These are phyloP conservation scores for Fusarium sp. DNA, from an alignment of 2,329 filamentous ascomycete species.

Conservation along the genomic window DNA sequence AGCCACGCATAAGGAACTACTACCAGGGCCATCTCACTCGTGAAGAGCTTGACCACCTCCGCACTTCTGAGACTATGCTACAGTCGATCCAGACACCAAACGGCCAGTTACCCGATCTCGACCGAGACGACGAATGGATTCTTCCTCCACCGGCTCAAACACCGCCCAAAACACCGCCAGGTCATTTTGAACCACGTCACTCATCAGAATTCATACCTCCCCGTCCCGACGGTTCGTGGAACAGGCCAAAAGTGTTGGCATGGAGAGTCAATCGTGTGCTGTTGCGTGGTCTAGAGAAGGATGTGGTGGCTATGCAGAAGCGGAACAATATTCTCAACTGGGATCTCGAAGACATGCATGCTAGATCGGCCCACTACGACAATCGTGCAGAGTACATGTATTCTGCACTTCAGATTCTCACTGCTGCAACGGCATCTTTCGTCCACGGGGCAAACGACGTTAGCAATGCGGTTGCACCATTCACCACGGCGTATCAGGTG, in stretches of 20 bases:
- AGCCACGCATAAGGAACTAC: constrained; percentile 64
- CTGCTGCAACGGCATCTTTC: constrained; percentile 75
- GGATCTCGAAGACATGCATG: constrained; percentile 66
- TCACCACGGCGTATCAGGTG: constrained; percentile 73
- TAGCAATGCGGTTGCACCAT: constrained; percentile 74
- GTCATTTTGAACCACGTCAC: constrained; percentile 10
- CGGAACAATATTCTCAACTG: constrained; percentile 65
- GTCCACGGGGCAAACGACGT: constrained; percentile 80
- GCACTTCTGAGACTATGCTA: constrained; percentile 55
- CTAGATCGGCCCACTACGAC: constrained; percentile 71
- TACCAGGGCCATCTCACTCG: constrained; percentile 65
- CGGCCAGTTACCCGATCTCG: constrained; percentile 44
- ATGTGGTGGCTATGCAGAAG: constrained; percentile 64
- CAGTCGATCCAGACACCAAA: constrained; percentile 53
- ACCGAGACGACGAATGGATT: constrained; percentile 54
- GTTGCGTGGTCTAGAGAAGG: constrained; percentile 65
- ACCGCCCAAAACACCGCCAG: constrained; percentile 31
- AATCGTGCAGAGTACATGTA: constrained; percentile 75
- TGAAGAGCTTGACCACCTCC: constrained; percentile 60
- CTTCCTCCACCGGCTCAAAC: constrained; percentile 53
- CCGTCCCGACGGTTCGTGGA: constrained; percentile 58
- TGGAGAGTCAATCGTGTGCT: constrained; percentile 60
- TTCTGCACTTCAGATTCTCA: constrained; percentile 72
- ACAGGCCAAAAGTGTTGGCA: constrained; percentile 57
- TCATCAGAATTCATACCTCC: constrained; percentile 51